These are phyloP conservation scores for Alternaria hordeiaustralica DNA, from an alignment of 2,329 filamentous ascomycete species.

Conservation along the genomic window DNA sequence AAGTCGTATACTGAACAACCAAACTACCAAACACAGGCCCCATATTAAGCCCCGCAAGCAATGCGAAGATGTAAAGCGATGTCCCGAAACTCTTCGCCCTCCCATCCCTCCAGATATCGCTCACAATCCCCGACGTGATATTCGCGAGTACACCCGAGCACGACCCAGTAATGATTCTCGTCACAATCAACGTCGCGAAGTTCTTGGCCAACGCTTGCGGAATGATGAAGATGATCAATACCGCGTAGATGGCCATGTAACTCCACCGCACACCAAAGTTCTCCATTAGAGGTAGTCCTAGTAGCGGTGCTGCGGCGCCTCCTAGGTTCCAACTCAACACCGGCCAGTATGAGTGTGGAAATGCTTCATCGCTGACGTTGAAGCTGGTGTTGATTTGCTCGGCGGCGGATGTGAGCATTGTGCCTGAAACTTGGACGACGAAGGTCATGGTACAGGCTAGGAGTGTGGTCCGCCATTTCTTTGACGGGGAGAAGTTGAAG, in stretches of 20 bases:
- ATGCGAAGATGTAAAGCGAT: constrained; percentile 53
- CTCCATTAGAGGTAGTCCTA: constrained; percentile 54
- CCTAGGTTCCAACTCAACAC: constrained; percentile 53
- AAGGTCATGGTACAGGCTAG: constrained; percentile 53
- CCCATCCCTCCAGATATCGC: constrained; percentile 48
- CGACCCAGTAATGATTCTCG: constrained; percentile 54
- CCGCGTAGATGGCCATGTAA: constrained; percentile 51
- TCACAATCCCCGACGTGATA: constrained; percentile 44
- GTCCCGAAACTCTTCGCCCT: constrained; percentile 51
- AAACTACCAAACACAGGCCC: constrained; percentile 54
- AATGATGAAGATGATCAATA: constrained; percentile 52
- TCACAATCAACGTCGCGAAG: constrained; percentile 54
- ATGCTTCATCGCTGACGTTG: constrained; percentile 45
- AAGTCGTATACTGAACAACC: constrained; percentile 47
- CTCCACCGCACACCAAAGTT: constrained; percentile 54
- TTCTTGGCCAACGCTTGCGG: constrained; percentile 54
- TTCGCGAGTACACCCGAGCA: constrained; percentile 54
- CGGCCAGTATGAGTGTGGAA: constrained; percentile 52
- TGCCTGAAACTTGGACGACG: constrained; percentile 41
- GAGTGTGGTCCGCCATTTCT: constrained; percentile 53
- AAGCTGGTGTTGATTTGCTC: constrained; percentile 50
- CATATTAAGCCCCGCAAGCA: constrained; percentile 53
- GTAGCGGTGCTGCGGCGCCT: constrained; percentile 50
- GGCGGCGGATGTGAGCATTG: constrained; percentile 42
- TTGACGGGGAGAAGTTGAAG: constrained; percentile 51